These are phyloP conservation scores for Novakomyces olei DNA, from an alignment of 805 yeast species.

Conservation along the genomic window DNA sequence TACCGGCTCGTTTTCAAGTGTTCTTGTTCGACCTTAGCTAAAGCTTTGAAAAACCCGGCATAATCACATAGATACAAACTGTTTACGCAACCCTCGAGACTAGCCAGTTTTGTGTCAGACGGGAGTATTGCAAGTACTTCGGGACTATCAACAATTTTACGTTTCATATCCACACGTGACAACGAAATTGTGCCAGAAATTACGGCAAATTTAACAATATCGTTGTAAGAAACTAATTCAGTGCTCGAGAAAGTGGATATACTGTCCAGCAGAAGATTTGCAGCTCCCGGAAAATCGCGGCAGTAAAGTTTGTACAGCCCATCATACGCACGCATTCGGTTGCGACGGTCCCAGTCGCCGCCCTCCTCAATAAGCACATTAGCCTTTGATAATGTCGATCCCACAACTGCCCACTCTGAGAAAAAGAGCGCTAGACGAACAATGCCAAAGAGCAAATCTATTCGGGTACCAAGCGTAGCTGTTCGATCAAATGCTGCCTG, in stretches of 20 bases:
- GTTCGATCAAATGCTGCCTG: constrained; percentile 8
- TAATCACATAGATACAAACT: constrained; percentile 79
- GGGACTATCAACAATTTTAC: constrained; percentile 76
- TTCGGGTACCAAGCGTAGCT: background rate
- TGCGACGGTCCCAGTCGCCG: constrained; percentile 98
- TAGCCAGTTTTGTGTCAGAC: constrained; percentile 46
- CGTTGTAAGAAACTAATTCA: constrained; percentile 72
- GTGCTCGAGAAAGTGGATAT: constrained; percentile 88
- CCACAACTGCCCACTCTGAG: constrained; percentile 48
- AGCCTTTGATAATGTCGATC: constrained; percentile 50
- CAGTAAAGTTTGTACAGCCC: constrained; percentile 72
- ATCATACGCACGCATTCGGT: constrained; percentile 72
- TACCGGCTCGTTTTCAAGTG: constrained; percentile 44
- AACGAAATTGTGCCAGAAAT: constrained; percentile 70
- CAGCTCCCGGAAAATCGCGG: constrained; percentile 68
- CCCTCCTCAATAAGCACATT: constrained; percentile 65
- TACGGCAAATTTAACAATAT: constrained; percentile 70
- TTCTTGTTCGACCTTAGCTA: constrained; percentile 55
- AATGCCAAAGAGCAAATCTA: constrained; percentile 63
- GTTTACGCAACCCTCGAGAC: constrained; percentile 63
- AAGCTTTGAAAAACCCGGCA: constrained; percentile 47
- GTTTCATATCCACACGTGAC: constrained; percentile 64
- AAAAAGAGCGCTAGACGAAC: constrained; percentile 78
- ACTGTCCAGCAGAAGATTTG: constrained; percentile 67
- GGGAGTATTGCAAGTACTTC: constrained; percentile 68